Conservation (phyloP, 2,329 filamentous ascomycete species). For the Sordariomycetes sp. region DNA sequence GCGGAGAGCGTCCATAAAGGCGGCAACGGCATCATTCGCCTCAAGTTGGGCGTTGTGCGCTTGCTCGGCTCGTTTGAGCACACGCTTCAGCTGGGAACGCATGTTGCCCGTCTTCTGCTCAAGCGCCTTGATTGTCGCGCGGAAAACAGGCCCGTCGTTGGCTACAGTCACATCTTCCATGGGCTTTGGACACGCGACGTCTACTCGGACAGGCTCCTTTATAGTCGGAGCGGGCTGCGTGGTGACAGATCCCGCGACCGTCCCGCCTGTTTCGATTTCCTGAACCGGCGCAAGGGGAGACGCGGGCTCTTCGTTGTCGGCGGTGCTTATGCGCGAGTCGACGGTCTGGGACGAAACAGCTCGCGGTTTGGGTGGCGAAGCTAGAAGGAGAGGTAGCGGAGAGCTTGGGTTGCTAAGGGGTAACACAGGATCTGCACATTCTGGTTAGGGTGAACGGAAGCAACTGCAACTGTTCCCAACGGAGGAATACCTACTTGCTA, state of each 20-base stretch:
- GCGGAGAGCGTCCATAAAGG: conserved; percentile 73
- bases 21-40: conserved; percentile 73
- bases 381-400: conserved; percentile 58
- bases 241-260: neutral
- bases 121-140: conserved; percentile 89
- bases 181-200: conserved; percentile 74
- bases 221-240: conserved; percentile 1
- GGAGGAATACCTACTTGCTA: neutral
- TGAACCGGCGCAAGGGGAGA: conserved; percentile 27
- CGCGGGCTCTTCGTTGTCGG: conserved; percentile 49
- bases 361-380: conserved; percentile 62
- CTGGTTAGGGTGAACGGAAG: conserved; percentile 1
- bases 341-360: conserved; percentile 80
- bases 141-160: conserved; percentile 89
- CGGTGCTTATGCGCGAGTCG: conserved; percentile 66
- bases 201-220: conserved; percentile 59
- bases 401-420: conserved; percentile 46
- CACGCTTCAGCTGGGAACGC: conserved; percentile 88
- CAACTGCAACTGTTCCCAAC: neutral
- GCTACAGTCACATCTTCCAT: conserved; percentile 73
- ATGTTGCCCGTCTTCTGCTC: conserved; percentile 96
- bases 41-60: conserved; percentile 66
- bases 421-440: conserved; percentile 24
- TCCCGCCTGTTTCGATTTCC: conserved; percentile 7
- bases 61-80: conserved; percentile 86